Evolutionary conservation across 345 rosid genomes (phyloP).

Genomic region (Gossypioides kirkii): DNA sequence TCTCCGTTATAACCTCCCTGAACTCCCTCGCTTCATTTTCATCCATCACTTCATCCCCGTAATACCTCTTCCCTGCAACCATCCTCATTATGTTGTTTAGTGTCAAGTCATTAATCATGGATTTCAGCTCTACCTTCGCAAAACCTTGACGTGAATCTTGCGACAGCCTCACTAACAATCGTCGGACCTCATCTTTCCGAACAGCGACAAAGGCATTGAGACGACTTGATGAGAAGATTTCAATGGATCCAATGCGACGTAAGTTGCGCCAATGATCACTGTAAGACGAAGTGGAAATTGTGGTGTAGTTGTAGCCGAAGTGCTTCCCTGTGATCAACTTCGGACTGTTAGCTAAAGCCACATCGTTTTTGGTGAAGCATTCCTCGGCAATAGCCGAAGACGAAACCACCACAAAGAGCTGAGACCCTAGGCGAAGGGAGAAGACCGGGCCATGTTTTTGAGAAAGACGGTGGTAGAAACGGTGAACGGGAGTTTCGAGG

Average conservation of each 20-base stretch:
- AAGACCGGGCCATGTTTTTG: slow-evolving; percentile 25
- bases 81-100: slow-evolving; percentile 2
- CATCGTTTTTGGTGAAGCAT: slow-evolving; percentile 50
- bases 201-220: slow-evolving; percentile 10
- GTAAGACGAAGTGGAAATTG: slow-evolving; percentile 24
- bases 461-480: slow-evolving; percentile 17
- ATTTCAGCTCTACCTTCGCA: not conserved
- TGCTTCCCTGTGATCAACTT: slow-evolving; percentile 23
- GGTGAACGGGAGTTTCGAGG: slow-evolving; percentile 35
- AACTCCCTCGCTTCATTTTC: slow-evolving; percentile 34
- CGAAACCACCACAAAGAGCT: slow-evolving; percentile 26
- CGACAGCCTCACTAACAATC: not conserved
- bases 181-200: not conserved
- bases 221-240: slow-evolving; percentile 35
- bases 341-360: slow-evolving; percentile 45
- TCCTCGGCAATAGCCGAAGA: slow-evolving; percentile 29
- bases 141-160: not conserved
- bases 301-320: slow-evolving; percentile 31
- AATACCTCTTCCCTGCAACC: slow-evolving; percentile 6
- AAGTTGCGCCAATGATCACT: slow-evolving; percentile 55
- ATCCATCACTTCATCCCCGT: slow-evolving; percentile 19
- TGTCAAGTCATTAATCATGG: not conserved
- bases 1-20: slow-evolving; percentile 24
- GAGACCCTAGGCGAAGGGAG: slow-evolving; percentile 31
- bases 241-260: slow-evolving; percentile 35